Evolutionary conservation across 202 grass and related monocot species (phyloP).

Genomic region (Schoenoplectus triqueter): DNA sequence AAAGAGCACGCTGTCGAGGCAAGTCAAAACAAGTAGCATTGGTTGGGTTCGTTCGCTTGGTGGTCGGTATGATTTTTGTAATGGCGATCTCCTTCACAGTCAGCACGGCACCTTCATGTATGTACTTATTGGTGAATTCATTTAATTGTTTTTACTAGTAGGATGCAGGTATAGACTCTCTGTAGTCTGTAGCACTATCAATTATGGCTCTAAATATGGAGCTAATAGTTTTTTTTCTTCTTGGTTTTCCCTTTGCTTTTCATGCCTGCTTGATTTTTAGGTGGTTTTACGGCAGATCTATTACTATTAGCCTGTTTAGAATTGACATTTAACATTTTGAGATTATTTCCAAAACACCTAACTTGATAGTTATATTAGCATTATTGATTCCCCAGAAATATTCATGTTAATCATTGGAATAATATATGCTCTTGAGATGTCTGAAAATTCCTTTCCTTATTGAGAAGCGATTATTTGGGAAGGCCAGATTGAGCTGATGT

Average conservation of each 20-base stretch:
- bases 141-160: slow-evolving; percentile 12
- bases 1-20: slow-evolving; percentile 19
- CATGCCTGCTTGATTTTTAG: background rate
- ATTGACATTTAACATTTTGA: background rate
- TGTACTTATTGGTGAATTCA: slow-evolving; percentile 30
- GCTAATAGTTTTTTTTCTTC: background rate
- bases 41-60: slow-evolving; percentile 44
- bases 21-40: slow-evolving; percentile 49
- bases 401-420: background rate
- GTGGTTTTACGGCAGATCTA: background rate
- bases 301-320: background rate
- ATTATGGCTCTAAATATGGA: slow-evolving; percentile 11
- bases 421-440: background rate
- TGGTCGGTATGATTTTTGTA: slow-evolving; percentile 57
- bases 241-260: background rate
- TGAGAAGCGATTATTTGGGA: background rate
- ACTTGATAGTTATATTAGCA: background rate
- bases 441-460: background rate
- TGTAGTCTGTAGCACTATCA: background rate
- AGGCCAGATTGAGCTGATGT: background rate
- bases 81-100: slow-evolving; percentile 63
- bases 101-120: slow-evolving; percentile 65
- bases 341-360: background rate
- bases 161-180: background rate
- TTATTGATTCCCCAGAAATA: slow-evolving; percentile 2